Evolutionary conservation across 2,329 filamentous ascomycete species (phyloP).

Genomic region (Neurospora sp.): DNA sequence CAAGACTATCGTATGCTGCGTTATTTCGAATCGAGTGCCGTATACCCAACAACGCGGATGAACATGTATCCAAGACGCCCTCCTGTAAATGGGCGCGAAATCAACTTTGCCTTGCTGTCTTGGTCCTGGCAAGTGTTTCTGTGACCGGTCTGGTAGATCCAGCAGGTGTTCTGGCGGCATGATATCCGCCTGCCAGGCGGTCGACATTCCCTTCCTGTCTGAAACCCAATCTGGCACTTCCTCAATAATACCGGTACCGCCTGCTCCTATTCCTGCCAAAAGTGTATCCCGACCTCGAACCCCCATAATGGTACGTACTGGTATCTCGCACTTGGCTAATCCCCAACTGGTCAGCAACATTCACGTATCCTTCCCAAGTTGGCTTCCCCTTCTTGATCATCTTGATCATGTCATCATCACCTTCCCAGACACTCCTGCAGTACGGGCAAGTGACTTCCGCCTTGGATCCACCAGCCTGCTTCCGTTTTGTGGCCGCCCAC

Average conservation of each 20-base stretch:
- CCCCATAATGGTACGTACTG: background rate
- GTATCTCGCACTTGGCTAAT: constrained; percentile 42
- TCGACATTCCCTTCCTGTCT: background rate
- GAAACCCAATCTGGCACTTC: background rate
- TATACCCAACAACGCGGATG: background rate
- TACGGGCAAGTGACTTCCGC: constrained; percentile 48
- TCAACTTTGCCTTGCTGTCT: background rate
- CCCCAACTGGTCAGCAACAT: constrained; percentile 51
- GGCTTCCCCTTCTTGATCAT: constrained; percentile 32
- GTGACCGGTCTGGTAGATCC: background rate
- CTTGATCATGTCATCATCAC: constrained; percentile 32
- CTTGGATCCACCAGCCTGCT: constrained; percentile 15
- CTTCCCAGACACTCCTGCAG: constrained; percentile 49
- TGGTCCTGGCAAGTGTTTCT: background rate
- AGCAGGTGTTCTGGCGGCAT: background rate
- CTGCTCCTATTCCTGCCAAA: background rate
- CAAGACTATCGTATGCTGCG: background rate
- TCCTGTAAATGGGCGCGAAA: background rate
- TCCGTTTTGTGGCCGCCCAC: constrained; percentile 41
- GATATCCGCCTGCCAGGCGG: background rate
- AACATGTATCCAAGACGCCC: background rate
- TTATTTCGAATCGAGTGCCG: background rate
- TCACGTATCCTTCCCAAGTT: constrained; percentile 48
- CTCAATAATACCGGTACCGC: background rate
- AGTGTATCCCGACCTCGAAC: background rate